A percentile compares a stretch with the other conserved stretches of the same genome.
phyloP scores from a whole-genome alignment of 306 rosid genomes.

The Quercus variabilis region DNA sequence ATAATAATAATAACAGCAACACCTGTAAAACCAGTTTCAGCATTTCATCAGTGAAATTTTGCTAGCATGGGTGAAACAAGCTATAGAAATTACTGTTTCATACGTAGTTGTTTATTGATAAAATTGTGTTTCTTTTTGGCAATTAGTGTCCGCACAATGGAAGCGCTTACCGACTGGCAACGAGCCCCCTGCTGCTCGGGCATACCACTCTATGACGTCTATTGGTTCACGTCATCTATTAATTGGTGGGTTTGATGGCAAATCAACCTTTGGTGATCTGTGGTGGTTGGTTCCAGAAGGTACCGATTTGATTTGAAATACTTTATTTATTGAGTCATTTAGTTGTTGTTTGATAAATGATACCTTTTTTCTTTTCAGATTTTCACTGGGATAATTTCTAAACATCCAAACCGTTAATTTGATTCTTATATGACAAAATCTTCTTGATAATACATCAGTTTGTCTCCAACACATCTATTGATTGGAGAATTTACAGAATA shows the following conservation, averaged over 20 bases:
- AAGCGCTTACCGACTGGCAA: slow-evolving; percentile 77
- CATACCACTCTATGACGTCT: slow-evolving; percentile 81
- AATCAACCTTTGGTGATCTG: slow-evolving; percentile 79
- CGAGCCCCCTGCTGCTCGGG: slow-evolving; percentile 95
- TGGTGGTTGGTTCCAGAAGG: slow-evolving; percentile 99
- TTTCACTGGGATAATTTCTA: neutral
- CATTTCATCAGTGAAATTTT: neutral
- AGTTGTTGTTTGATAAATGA: neutral
- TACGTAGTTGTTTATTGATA: slow-evolving; percentile 3
- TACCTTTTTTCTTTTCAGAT: neutral
- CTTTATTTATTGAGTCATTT: slow-evolving; percentile 3
- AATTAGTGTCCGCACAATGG: slow-evolving; percentile 89
- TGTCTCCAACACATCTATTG: neutral
- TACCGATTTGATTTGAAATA: slow-evolving; percentile 27
- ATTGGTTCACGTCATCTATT: slow-evolving; percentile 75
- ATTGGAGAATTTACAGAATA: neutral
- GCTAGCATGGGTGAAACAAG: neutral
- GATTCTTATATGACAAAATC: neutral
- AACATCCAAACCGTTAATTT: neutral
- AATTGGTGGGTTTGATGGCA: slow-evolving; percentile 97
- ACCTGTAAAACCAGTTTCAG: neutral
- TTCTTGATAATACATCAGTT: neutral
- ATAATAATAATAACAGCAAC: neutral
- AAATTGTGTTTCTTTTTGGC: slow-evolving; percentile 2
- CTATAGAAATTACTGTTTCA: slow-evolving; percentile 4